Base-by-base conservation (phyloP, 2,329 filamentous ascomycete genomes). In the Nigrospora osmanthi region DNA sequence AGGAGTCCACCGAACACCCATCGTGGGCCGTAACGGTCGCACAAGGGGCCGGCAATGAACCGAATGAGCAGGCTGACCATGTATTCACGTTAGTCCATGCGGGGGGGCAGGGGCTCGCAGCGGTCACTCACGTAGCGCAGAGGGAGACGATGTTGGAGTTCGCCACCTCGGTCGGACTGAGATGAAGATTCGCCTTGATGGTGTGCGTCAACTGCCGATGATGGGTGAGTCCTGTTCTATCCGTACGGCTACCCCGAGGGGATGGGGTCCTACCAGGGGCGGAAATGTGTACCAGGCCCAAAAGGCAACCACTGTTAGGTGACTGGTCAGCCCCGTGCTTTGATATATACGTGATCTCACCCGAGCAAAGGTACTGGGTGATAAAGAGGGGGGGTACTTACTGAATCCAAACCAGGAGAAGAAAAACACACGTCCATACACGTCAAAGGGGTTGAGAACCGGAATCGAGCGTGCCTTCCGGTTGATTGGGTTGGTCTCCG, bases 211-310 rank as follows among this genome's bases (percentile, higher is more conserved):
- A 71, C 73, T 81, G 51, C 15, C 35, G 31, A 15, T 40, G 50
- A 61, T 47, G 59, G 54, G 37, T 30, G 31, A n/a, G 19, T 13
- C 19, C 28, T 33, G 42, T 11, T 23, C 13, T 38, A 23, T 32
- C 51, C 46, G 38, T 44, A 11, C 14, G 13, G 43, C 17, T n/a
- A 31, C 1, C 11, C 14, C 40, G 23, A 28, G 23, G 6, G 23
- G 23, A 28, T 16, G 13, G 4, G 31, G 34, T 34, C 64, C 67
- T 73, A 88, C 82, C 60, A 93, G 70, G 54, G 89, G 89, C 52
- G 89, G 87, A 65, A 95, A 95, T 2, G 89, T 86, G 70, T 94
- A 95, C 86, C 86, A 95, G 11, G 87, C 89, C 76, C 88, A 87
- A 66, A 95, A 95, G 9, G 81, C 83, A 47, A 87, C 77, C 70